These are phyloP conservation scores for Pholiota molesta DNA, from an alignment of 768 basidiomycete species.

Conservation along the genomic window DNA sequence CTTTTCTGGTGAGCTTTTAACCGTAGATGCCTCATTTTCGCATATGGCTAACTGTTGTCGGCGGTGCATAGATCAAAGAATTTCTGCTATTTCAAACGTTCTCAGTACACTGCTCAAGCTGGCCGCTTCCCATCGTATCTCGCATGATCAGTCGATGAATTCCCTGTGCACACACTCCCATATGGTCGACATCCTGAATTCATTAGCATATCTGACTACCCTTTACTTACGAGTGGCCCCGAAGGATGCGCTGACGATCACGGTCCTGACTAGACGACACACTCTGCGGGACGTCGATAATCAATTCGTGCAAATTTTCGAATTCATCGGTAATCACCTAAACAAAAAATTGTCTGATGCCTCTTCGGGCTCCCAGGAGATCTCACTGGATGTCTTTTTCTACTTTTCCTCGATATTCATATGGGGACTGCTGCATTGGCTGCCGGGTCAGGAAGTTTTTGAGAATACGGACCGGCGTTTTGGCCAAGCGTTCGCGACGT, in stretches of 20 bases:
- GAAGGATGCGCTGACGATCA: neutral
- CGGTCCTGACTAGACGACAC: neutral
- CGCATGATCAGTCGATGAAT: neutral
- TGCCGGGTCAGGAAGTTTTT: neutral
- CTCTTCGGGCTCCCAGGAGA: neutral
- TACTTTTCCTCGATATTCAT: neutral
- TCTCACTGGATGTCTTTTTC: neutral
- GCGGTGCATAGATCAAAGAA: neutral
- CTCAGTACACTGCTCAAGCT: neutral
- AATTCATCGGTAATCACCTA: neutral
- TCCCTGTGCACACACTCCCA: neutral
- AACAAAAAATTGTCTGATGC: neutral
- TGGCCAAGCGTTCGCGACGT: neutral
- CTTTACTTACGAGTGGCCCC: neutral
- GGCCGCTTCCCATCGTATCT: neutral
- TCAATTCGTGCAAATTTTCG: neutral
- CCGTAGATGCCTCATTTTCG: too few relatives aligned
- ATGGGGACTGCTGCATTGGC: neutral
- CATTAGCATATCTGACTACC: neutral
- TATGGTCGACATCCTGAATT: neutral
- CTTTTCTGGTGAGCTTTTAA: neutral
- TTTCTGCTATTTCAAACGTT: neutral
- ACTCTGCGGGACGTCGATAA: neutral
- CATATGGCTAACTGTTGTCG: neutral
- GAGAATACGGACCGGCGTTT: neutral